Percentiles rank a stretch among this genome's conserved stretches.
phyloP scores from a whole-genome alignment of 176 grass and related monocot species.

The Ampelocalamus luodianensis region DNA sequence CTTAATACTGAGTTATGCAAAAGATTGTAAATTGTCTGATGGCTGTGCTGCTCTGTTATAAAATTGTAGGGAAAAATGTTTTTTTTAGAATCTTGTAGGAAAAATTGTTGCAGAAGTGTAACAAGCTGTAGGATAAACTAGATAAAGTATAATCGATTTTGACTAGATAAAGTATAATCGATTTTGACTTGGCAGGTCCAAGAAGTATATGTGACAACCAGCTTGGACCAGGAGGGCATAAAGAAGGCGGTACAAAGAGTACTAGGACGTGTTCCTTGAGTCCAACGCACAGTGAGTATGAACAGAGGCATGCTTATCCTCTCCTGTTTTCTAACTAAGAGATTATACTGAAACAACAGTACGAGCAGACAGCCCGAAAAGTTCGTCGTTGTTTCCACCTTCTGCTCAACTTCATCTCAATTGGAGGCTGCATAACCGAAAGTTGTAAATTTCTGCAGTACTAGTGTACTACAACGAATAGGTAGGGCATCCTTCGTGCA shows the following conservation, averaged over 20 bases:
- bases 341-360: constrained; percentile 13
- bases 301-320: constrained; percentile 7
- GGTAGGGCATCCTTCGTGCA: background rate
- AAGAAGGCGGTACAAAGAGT: constrained; percentile 88
- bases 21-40: background rate
- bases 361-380: background rate
- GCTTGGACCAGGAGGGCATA: constrained; percentile 83
- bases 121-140: background rate
- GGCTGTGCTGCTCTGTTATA: background rate
- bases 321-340: constrained; percentile 36
- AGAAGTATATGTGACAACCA: constrained; percentile 92
- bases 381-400: background rate
- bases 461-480: constrained; percentile 14
- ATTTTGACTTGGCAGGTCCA: constrained; percentile 65
- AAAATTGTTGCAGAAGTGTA: background rate
- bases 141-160: background rate
- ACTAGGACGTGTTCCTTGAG: constrained; percentile 83
- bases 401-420: background rate
- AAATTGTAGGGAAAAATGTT: too few species aligned
- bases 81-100: background rate
- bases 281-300: background rate
- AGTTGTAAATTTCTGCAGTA: constrained; percentile 24
- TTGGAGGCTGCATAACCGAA: background rate
- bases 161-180: background rate
- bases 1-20: background rate